Conservation (phyloP, 1,284 basidiomycete genomes). For the Microbotryomycetes sp. region DNA sequence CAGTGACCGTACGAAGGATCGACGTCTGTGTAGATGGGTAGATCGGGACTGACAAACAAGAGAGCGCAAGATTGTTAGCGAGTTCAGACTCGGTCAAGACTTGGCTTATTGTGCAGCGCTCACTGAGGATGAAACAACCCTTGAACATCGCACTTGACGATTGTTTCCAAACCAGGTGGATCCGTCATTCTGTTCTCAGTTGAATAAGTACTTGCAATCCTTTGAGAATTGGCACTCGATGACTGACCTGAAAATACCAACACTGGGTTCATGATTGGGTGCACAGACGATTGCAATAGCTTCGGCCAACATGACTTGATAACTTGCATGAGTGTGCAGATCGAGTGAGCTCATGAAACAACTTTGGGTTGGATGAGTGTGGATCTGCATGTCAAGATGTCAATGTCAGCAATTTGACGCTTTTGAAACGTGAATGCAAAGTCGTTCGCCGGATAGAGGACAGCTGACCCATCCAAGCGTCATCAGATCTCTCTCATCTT, state of each 20-base stretch:
- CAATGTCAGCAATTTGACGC: constrained; percentile 4
- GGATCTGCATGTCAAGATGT: constrained; percentile 54
- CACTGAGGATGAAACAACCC: constrained; percentile 79
- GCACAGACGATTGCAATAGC: constrained; percentile 87
- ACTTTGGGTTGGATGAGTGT: constrained; percentile 83
- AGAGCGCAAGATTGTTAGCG: constrained; percentile 1
- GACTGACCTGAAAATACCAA: constrained; percentile 15
- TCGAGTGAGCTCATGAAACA: constrained; percentile 77
- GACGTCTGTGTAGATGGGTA: constrained; percentile 27
- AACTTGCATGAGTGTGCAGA: constrained; percentile 77
- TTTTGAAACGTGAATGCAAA: not conserved
- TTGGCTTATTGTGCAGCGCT: constrained; percentile 59
- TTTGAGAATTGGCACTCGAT: not conserved
- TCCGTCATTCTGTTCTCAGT: constrained; percentile 62
- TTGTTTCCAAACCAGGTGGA: constrained; percentile 66
- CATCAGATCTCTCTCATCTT: constrained; percentile 65
- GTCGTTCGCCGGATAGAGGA: constrained; percentile 48
- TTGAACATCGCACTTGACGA: constrained; percentile 59
- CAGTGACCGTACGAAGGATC: constrained; percentile 17
- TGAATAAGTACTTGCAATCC: constrained; percentile 77
- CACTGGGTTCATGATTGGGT: constrained; percentile 58
- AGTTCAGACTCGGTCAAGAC: constrained; percentile 32
- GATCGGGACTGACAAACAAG: constrained; percentile 19
- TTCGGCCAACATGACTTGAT: constrained; percentile 79
- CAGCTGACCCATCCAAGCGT: constrained; percentile 72